phyloP scores from a whole-genome alignment of 257 asterid genomes.

The Forsythia viridissima region DNA sequence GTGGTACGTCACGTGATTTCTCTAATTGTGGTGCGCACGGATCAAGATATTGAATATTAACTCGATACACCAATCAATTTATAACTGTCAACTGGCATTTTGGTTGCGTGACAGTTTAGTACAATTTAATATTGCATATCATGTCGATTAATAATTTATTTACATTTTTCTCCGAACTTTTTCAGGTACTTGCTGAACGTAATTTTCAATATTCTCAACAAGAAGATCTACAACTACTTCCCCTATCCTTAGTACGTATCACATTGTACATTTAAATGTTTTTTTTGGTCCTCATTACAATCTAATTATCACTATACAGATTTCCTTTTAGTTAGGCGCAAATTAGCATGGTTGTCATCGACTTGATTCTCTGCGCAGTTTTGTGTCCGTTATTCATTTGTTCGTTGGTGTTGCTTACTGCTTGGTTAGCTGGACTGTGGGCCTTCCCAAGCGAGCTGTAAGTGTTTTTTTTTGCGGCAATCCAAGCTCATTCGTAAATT shows the following conservation, averaged over 20 bases:
- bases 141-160: slow-evolving; percentile 10
- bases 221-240: slow-evolving; percentile 97
- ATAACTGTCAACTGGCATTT: no score
- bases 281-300: neutral
- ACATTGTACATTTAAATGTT: neutral
- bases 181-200: slow-evolving; percentile 84
- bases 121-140: neutral
- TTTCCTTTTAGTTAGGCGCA: neutral
- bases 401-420: slow-evolving; percentile 82
- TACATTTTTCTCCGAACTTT: slow-evolving; percentile 6
- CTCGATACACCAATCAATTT: no score
- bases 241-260: slow-evolving; percentile 89
- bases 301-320: neutral
- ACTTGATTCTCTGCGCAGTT: slow-evolving; percentile 41
- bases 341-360: neutral
- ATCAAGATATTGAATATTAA: no score
- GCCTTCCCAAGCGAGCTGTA: slow-evolving; percentile 98
- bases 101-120: no score
- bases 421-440: slow-evolving; percentile 71
- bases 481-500: neutral
- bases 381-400: slow-evolving; percentile 80
- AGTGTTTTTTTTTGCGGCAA: slow-evolving; percentile 30
- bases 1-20: slow-evolving; percentile 61
- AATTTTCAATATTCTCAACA: slow-evolving; percentile 94
- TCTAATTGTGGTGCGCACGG: neutral